Conservation (phyloP, 2,329 filamentous ascomycete species). For the Trichoderma arundinaceum region DNA sequence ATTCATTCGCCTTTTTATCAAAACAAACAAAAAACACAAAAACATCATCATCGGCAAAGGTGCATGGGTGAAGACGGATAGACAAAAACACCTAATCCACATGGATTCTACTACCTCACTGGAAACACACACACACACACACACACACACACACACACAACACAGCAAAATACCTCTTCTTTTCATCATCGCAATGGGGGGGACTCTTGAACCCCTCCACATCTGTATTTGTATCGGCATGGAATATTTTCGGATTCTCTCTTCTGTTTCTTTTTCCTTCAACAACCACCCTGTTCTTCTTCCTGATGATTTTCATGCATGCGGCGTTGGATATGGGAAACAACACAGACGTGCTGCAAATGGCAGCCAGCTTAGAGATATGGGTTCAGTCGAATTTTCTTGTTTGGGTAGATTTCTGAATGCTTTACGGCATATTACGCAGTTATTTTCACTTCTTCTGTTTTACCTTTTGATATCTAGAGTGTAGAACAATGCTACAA, state of each 20-base stretch:
- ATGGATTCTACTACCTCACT: not conserved
- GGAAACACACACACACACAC: not conserved
- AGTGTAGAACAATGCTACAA: slow-evolving; percentile 30
- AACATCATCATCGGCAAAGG: not conserved
- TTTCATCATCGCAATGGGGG: too few species aligned
- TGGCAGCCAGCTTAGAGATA: slow-evolving; percentile 19
- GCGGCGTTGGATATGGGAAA: slow-evolving; percentile 22
- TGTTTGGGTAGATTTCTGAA: slow-evolving; percentile 11
- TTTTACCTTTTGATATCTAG: slow-evolving; percentile 30
- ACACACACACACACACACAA: too few species aligned
- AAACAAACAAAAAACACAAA: slow-evolving; percentile 1
- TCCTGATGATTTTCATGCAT: slow-evolving; percentile 12
- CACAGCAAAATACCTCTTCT: too few species aligned
- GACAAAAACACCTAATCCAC: slow-evolving; percentile 23
- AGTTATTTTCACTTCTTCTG: slow-evolving; percentile 28
- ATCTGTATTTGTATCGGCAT: slow-evolving; percentile 28
- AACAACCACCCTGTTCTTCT: not conserved
- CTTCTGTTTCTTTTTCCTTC: not conserved
- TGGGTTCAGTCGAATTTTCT: slow-evolving; percentile 19
- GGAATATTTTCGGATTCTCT: not conserved
- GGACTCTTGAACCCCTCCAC: not conserved
- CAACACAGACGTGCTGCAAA: slow-evolving; percentile 17
- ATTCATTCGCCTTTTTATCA: not conserved
- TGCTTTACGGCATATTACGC: slow-evolving; percentile 26
- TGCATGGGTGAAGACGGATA: slow-evolving; percentile 16